Base-by-base conservation (phyloP, 2,329 filamentous ascomycete genomes). In the Pseudopyrenochaeta lycopersici region DNA sequence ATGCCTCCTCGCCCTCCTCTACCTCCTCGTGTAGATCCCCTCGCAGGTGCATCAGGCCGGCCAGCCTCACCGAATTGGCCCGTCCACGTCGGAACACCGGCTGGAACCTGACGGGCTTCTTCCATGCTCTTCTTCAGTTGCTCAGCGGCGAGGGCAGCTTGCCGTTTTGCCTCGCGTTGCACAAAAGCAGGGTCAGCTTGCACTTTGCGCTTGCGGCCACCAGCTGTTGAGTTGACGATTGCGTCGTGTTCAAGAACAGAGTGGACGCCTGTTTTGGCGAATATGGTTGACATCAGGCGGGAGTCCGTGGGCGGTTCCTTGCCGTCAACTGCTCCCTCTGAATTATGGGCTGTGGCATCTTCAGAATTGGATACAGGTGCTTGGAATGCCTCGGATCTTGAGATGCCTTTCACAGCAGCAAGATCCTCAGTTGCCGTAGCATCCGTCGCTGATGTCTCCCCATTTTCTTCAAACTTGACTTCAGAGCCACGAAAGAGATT, bases 221-320 rank as follows among this genome's bases (percentile, higher is more conserved):
- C 53, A 3, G 64, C 60, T 12, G 69, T 71, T 6, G 71, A 70
- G 46, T 67, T 71, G 48, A 98, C 85, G 66, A 98, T 96, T 47
- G 92, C 86, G 62, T 98, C 95, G 71, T 99, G 95, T 66, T 97
- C 91, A 39, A 97, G 85, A 0, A 93, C 91, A n/a, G 90, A 92
- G 67, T 96, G 92, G 1, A 98, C 90, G 2, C 89, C 90, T 0
- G 91, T 90, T 35, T 88, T 87, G 1, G 92, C 89, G 71, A 98
- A 97, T 49, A 99, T 92, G 46, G 90, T 90, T 58, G 93, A 88
- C 80, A 98, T 90, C 61, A 98, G 86, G 39, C 91, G 90, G 48
- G 88, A 88, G 71, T 75, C 74, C 20, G 67, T 65, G 18, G 61
- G 54, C 7, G 59, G 32, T 12, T 48, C 53, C 18, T 66, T 62